These are phyloP conservation scores for Phlyctochytrium planicorne DNA, from an alignment of 192 early-diverging fungal genomes.

Conservation along the genomic window DNA sequence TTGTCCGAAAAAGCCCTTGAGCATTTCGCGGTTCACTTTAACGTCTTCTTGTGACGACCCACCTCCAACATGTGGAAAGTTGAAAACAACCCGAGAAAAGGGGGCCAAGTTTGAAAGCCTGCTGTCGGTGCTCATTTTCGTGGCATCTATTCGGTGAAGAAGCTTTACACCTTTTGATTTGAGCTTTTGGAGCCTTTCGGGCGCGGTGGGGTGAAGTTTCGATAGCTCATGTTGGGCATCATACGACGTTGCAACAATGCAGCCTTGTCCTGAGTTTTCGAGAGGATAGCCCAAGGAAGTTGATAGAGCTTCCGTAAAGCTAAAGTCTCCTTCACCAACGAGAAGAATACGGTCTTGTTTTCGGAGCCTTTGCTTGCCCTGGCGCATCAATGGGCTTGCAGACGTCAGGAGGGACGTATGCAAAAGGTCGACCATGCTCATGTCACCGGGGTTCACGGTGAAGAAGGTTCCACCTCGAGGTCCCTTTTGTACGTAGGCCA, in stretches of 20 bases:
- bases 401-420: neutral
- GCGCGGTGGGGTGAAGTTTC: slow-evolving; percentile 21
- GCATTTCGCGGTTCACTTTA: slow-evolving; percentile 26
- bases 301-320: slow-evolving; percentile 35
- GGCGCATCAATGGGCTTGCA: neutral
- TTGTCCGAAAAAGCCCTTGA: slow-evolving; percentile 37
- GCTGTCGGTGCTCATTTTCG: slow-evolving; percentile 13
- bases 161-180: slow-evolving; percentile 7
- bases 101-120: neutral
- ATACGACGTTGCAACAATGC: slow-evolving; percentile 29
- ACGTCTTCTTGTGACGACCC: slow-evolving; percentile 29
- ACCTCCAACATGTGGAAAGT: slow-evolving; percentile 48
- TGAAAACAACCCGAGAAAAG: slow-evolving; percentile 39
- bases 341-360: slow-evolving; percentile 36
- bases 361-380: slow-evolving; percentile 17
- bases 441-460: slow-evolving; percentile 11
- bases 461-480: slow-evolving; percentile 21
- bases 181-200: slow-evolving; percentile 10
- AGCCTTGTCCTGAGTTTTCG: neutral
- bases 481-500: slow-evolving; percentile 5
- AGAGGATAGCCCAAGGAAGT: slow-evolving; percentile 12
- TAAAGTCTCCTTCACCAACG: slow-evolving; percentile 49
- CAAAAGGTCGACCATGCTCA: neutral
- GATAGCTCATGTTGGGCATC: slow-evolving; percentile 18
- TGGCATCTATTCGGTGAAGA: slow-evolving; percentile 33